Base-by-base conservation (phyloP, 2,329 filamentous ascomycete genomes). In the Cercospora berteroae region DNA sequence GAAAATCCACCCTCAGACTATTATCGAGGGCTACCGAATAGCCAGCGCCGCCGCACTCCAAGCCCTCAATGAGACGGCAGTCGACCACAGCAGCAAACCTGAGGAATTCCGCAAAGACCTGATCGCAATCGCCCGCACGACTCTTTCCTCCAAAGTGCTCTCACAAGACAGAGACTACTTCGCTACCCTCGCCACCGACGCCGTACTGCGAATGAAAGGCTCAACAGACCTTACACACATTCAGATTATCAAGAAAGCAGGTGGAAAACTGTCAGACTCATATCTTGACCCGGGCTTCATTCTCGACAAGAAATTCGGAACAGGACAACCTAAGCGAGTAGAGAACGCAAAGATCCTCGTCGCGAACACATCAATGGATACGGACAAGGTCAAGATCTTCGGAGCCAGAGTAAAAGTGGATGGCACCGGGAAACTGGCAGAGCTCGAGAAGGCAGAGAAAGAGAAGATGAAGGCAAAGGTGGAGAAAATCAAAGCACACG, bases 381-480 rank as follows among this genome's bases (percentile, higher is more conserved):
- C 95, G 39, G 95, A 99, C 83, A 99, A 99, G 86, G 92, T 99
- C 84, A 99, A 99, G 87, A 98, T 99, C 76, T 99, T 99, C 76
- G 95, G 95, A 71, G 95, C 95, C 16, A 89, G 94, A 67, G 93
- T 99, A 76, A 98, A 98, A 87, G 95, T 99, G 68, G 91, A 92
- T 74, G 94, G 93, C 33, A 99, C 95, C 3, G 93, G 93, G 79
- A 97, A 98, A 85, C 87, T 99, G 60, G 95, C 95, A n/a, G 95
- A 99, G 77, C 85, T 99, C 64, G 95, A 99, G 81, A 97, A 96
- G 86, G 95, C 95, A 5, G 95, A 98, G 84, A 91, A 93, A 76
- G 95, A 99, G 76, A 98, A 98, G 89, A 99, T 99, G 95, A 96
- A 94, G 86, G 91, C 92, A 72, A 99, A 99, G 87, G 95, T 99